Conservation (phyloP, 306 rosid genomes). For the Cicer bijugum region DNA sequence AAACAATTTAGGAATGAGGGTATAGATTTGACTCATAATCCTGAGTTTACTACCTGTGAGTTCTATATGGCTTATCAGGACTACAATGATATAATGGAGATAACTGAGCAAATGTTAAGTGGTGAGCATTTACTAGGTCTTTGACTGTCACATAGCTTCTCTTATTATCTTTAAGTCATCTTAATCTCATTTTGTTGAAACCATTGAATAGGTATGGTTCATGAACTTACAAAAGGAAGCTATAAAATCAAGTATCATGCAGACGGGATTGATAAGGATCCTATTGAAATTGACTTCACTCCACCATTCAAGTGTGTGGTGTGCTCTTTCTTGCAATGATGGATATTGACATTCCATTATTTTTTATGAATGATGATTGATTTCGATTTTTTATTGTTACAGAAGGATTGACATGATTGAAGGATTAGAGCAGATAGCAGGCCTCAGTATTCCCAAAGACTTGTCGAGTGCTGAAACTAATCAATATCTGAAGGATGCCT, state of each 20-base stretch:
- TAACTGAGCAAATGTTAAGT: conserved; percentile 85
- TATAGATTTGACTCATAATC: conserved; percentile 93
- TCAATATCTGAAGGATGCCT: conserved; percentile 73
- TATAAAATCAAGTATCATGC: conserved; percentile 80
- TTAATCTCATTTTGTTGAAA: conserved; percentile 38
- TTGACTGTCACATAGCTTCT: conserved; percentile 7
- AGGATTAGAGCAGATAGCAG: conserved; percentile 76
- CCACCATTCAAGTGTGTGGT: conserved; percentile 78
- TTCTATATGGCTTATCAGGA: conserved; percentile 93
- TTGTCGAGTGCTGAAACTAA: conserved; percentile 77
- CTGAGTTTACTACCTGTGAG: conserved; percentile 96
- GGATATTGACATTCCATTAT: conserved; percentile 16
- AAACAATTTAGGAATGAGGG: conserved; percentile 96
- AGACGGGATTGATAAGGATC: conserved; percentile 72
- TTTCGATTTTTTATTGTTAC: conserved; percentile 46
- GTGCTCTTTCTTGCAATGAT: not conserved
- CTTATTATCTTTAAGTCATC: conserved; percentile 19
- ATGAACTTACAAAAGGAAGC: conserved; percentile 82
- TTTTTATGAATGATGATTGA: conserved; percentile 21
- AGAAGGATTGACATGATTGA: conserved; percentile 95
- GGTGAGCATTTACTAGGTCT: conserved; percentile 54
- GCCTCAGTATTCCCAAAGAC: conserved; percentile 80
- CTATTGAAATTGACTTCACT: conserved; percentile 75
- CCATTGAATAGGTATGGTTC: conserved; percentile 72
- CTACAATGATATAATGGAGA: conserved; percentile 82